Percentiles rank a stretch among this genome's conserved stretches.
phyloP scores from a whole-genome alignment of 345 rosid genomes.

The Abelmoschus esculentus region DNA sequence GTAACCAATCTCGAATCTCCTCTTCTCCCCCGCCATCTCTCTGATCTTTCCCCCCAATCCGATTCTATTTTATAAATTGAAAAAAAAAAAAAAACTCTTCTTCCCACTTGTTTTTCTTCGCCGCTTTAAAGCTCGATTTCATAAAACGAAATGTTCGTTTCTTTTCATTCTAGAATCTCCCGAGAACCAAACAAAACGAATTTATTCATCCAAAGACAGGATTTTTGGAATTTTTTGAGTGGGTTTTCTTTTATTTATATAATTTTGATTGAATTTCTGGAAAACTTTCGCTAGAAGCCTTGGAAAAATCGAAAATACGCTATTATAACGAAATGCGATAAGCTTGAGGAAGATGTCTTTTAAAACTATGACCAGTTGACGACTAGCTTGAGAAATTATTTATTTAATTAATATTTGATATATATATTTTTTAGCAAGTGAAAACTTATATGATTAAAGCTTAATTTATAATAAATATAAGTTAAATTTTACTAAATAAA shows the following conservation, averaged over 20 bases:
- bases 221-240: not conserved
- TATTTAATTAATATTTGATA: too few species aligned
- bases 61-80: not conserved
- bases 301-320: not conserved
- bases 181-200: not conserved
- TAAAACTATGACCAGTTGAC: not conserved
- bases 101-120: not conserved
- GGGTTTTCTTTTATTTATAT: not conserved
- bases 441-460: too few species aligned
- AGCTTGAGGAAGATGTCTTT: too few species aligned
- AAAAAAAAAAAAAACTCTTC: not conserved
- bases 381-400: not conserved
- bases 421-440: too few species aligned
- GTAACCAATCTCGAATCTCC: slow-evolving; percentile 42
- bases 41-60: not conserved
- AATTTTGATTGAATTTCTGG: not conserved
- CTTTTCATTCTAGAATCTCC: not conserved
- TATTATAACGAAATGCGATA: not conserved
- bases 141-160: not conserved
- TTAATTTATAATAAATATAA: too few species aligned
- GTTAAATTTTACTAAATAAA: too few species aligned
- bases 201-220: slow-evolving; percentile 1
- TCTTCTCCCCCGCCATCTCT: slow-evolving; percentile 28
- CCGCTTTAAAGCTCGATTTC: not conserved
- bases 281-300: not conserved